phyloP scores from a whole-genome alignment of 169 alveolate genomes.

The Plasmodium ovale region DNA sequence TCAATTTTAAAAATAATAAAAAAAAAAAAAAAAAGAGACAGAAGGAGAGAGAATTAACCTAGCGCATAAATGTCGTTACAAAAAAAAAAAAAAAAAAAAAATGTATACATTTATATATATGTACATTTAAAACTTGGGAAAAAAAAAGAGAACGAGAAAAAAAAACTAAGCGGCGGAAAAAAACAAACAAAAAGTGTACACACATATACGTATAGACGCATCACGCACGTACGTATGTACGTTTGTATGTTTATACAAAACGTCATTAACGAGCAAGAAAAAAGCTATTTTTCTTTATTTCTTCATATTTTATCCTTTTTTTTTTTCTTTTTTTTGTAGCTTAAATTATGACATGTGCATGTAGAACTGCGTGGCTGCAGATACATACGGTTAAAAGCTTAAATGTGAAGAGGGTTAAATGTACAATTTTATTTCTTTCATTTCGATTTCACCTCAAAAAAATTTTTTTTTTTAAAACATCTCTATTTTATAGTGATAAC shows the following conservation, averaged over 20 bases:
- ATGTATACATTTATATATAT: neutral
- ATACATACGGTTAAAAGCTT: neutral
- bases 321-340: slow-evolving; percentile 7
- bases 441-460: too few relatives aligned
- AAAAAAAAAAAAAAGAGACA: neutral
- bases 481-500: neutral
- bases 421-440: too few relatives aligned
- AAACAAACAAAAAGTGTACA: neutral
- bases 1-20: neutral
- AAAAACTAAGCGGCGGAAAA: neutral
- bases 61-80: neutral
- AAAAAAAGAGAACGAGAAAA: neutral
- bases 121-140: neutral
- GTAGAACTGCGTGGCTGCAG: slow-evolving; percentile 25
- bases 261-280: slow-evolving; percentile 1
- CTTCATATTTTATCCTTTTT: neutral
- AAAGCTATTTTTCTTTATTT: slow-evolving; percentile 11
- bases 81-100: slow-evolving; percentile 16
- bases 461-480: too few relatives aligned
- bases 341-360: slow-evolving; percentile 34
- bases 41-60: slow-evolving; percentile 10
- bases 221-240: neutral
- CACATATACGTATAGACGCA: neutral
- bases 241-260: neutral
- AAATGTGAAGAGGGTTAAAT: too few relatives aligned